Percentiles rank a stretch among this genome's conserved stretches.
These are phyloP conservation scores for Turritis glabra DNA, from an alignment of 345 rosid species.

Conservation along the genomic window DNA sequence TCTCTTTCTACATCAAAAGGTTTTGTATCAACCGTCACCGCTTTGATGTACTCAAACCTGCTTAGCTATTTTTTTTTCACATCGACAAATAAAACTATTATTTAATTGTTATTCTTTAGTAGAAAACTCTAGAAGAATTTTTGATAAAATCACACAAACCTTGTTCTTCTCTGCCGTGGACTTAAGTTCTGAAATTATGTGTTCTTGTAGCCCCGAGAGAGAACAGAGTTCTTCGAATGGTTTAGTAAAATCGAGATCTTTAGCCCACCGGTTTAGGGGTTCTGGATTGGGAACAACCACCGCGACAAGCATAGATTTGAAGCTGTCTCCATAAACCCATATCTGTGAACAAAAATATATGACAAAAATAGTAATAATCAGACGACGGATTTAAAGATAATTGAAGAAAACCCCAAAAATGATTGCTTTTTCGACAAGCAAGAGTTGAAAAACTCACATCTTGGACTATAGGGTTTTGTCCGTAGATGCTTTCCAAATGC, in stretches of 20 bases:
- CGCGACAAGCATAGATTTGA: conserved; percentile 81
- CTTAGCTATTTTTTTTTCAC: conserved; percentile 49
- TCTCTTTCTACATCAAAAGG: conserved; percentile 82
- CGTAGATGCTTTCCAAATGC: conserved; percentile 68
- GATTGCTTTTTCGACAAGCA: not conserved
- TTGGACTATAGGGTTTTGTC: conserved; percentile 54
- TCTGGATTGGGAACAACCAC: conserved; percentile 69
- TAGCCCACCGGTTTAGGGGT: conserved; percentile 63
- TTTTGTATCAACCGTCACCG: conserved; percentile 56
- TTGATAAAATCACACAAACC: conserved; percentile 45
- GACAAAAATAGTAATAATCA: not conserved
- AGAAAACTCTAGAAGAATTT: not conserved
- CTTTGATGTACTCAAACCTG: conserved; percentile 70
- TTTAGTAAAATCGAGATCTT: conserved; percentile 41
- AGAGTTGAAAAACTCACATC: conserved; percentile 51
- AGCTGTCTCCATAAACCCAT: conserved; percentile 88
- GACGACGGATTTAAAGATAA: not conserved
- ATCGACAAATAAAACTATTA: not conserved
- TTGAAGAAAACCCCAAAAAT: not conserved
- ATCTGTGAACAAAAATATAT: conserved; percentile 42
- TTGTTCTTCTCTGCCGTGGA: conserved; percentile 61
- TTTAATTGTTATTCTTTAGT: not conserved
- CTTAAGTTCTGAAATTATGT: conserved; percentile 60
- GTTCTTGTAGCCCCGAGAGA: conserved; percentile 55
- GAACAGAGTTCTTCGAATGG: conserved; percentile 60